Evolutionary conservation across 768 basidiomycete species (phyloP).

Genomic region (Boletus eberwhitei): DNA sequence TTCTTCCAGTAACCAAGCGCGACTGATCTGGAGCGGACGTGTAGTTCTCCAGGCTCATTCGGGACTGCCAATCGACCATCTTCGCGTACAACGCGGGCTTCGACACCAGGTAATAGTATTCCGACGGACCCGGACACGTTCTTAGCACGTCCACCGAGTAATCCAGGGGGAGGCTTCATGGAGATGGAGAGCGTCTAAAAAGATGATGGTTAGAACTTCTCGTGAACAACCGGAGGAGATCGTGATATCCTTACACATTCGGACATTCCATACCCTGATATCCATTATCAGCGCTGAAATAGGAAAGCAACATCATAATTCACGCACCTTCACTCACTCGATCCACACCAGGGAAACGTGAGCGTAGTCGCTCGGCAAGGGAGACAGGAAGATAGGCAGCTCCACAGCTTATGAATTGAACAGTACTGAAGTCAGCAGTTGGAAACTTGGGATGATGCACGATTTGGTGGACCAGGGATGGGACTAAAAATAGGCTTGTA

Average conservation of each 20-base stretch:
- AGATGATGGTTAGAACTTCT: background rate
- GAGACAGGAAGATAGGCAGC: conserved; percentile 67
- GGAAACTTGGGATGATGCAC: conserved; percentile 48
- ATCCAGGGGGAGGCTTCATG: conserved; percentile 41
- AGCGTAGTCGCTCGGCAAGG: conserved; percentile 42
- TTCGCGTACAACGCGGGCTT: conserved; percentile 58
- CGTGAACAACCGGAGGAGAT: background rate
- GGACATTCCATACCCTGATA: conserved; percentile 67
- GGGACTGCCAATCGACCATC: conserved; percentile 52
- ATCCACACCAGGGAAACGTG: conserved; percentile 34
- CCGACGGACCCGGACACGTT: conserved; percentile 47
- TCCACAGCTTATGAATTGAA: conserved; percentile 46
- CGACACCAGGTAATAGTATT: conserved; percentile 58
- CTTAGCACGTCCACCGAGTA: conserved; percentile 42
- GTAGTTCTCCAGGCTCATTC: conserved; percentile 66
- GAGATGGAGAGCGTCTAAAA: conserved; percentile 55
- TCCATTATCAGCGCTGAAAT: conserved; percentile 2
- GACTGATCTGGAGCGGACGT: conserved; percentile 52
- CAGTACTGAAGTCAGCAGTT: conserved; percentile 50
- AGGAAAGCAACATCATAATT: background rate
- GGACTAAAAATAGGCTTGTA: conserved; percentile 49
- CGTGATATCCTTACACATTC: conserved; percentile 48
- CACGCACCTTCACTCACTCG: conserved; percentile 46
- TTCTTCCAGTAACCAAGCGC: conserved; percentile 74
- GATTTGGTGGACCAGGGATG: conserved; percentile 64